Percentiles rank a stretch among this genome's conserved stretches.
These are phyloP conservation scores for Amphicarpaea edgeworthii DNA, from an alignment of 306 rosid genomes.

Conservation along the genomic window DNA sequence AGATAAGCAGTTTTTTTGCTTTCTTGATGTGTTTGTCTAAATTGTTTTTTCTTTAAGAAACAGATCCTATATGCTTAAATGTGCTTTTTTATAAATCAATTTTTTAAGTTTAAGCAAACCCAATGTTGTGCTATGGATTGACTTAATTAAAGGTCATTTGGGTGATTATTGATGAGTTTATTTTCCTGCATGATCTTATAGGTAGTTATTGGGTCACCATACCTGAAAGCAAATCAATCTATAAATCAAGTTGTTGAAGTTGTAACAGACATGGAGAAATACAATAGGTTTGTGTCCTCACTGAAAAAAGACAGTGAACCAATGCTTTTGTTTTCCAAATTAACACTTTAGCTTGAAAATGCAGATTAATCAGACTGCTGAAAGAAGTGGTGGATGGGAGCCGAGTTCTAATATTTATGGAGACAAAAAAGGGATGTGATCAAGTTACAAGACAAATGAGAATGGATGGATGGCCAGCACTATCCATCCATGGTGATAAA, in stretches of 20 bases:
- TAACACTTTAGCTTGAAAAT: slow-evolving; percentile 41
- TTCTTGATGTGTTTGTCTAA: too few relatives aligned
- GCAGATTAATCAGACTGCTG: slow-evolving; percentile 85
- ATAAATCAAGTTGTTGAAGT: slow-evolving; percentile 90
- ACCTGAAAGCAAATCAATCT: slow-evolving; percentile 92
- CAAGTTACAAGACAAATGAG: slow-evolving; percentile 91
- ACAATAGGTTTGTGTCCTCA: slow-evolving; percentile 72
- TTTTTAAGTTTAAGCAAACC: too few relatives aligned
- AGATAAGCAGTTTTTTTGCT: too few relatives aligned
- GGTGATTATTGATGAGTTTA: slow-evolving; percentile 32
- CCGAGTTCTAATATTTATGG: slow-evolving; percentile 85
- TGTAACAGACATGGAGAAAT: slow-evolving; percentile 77
- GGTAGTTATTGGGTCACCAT: slow-evolving; percentile 85
- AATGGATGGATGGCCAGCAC: slow-evolving; percentile 98
- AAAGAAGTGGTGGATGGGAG: slow-evolving; percentile 79
- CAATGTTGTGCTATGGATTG: slow-evolving; percentile 1
- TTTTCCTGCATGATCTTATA: slow-evolving; percentile 39
- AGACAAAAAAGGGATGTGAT: slow-evolving; percentile 95
- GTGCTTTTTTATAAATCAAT: too few relatives aligned
- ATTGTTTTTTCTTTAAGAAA: too few relatives aligned
- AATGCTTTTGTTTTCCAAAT: slow-evolving; percentile 29
- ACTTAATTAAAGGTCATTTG: slow-evolving; percentile 11
- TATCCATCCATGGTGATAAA: slow-evolving; percentile 98
- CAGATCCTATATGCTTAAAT: too few relatives aligned
- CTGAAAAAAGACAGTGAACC: background rate